Evolutionary conservation across 169 alveolate genomes (phyloP), one percentile per base, ranked within the genome.

Genomic region (Cryptosporidium meleagridis): DNA sequence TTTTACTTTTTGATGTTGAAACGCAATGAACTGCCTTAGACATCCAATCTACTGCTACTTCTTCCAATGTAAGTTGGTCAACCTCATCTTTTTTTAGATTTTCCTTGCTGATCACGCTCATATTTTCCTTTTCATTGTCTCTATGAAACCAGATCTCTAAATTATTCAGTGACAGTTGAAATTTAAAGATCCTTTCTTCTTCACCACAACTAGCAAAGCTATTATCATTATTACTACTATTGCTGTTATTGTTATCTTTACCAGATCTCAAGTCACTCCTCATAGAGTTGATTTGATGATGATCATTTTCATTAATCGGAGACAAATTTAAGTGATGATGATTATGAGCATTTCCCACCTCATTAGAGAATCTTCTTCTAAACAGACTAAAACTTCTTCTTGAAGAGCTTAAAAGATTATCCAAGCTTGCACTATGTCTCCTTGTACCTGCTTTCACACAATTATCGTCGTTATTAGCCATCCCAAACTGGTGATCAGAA

Each of bases 111-210:
- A 23, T 12, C 12, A 12, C 41, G 21, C 39, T 48, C 51, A 41
- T 41, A 18, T 65, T 65, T 9, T 80, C 75, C 23, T 45, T 59
- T 51, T 8, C 16, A 3, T 23, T 29, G 14, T 80, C 89, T 44
- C 89, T 59, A 48, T 80, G 89, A 21, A 80, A 62, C 89, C 89
- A 80, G 29, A 80, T 80, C 55, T 80, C 89, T 14, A 80, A 48
- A 48, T 80, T 80, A 33, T 18, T 65, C 23, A 80, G 55, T 23
- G 75, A 62, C 2, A 80, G 5, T 29, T 80, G 89, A 9, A 80
- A 44, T 12, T 80, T 67, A 2, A 65, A 37, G 51, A 80, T 39
- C 0, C 23, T 23, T 53, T 80, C 41, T 41, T 80, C 68, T 37
- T 65, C 48, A 31, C 4, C 35, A 7, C 21, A 18, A 12, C 12